Conservation (phyloP, 1,139 yeast genomes). For the Geotrichum aggregatum region DNA sequence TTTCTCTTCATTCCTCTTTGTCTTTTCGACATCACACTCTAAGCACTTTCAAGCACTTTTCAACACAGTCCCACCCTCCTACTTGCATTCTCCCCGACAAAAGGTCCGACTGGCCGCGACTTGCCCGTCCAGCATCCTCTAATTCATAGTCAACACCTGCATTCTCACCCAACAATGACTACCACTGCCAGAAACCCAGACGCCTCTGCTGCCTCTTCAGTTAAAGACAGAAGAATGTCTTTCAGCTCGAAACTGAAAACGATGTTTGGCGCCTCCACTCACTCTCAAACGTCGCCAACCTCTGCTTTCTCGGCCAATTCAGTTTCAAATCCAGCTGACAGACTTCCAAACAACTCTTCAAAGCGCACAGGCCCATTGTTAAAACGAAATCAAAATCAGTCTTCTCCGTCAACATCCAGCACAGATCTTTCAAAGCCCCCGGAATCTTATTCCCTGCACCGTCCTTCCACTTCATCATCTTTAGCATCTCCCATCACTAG, state of each 20-base stretch:
- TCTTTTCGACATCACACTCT: background rate
- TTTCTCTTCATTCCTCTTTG: background rate
- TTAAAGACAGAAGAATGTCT: slow-evolving; percentile 10
- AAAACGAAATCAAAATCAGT: background rate
- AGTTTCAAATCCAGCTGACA: background rate
- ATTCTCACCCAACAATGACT: background rate
- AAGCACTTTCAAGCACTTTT: background rate
- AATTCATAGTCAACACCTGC: no score
- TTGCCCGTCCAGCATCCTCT: no score
- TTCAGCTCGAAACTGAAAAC: slow-evolving; percentile 10
- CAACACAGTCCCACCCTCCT: background rate
- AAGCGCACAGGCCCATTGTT: background rate
- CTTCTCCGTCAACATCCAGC: background rate
- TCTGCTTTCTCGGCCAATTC: background rate
- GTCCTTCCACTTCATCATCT: background rate
- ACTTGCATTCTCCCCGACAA: no score
- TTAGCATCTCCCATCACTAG: slow-evolving; percentile 6
- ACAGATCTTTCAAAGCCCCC: background rate
- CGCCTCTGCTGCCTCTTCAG: background rate
- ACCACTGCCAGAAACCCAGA: background rate
- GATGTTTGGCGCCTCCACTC: slow-evolving; percentile 3
- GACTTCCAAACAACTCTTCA: background rate
- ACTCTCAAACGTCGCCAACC: background rate
- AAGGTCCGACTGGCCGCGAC: no score
- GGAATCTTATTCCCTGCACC: background rate